Evolutionary conservation across 768 basidiomycete genomes (phyloP).

Genomic region (Psilocybe azurescens): DNA sequence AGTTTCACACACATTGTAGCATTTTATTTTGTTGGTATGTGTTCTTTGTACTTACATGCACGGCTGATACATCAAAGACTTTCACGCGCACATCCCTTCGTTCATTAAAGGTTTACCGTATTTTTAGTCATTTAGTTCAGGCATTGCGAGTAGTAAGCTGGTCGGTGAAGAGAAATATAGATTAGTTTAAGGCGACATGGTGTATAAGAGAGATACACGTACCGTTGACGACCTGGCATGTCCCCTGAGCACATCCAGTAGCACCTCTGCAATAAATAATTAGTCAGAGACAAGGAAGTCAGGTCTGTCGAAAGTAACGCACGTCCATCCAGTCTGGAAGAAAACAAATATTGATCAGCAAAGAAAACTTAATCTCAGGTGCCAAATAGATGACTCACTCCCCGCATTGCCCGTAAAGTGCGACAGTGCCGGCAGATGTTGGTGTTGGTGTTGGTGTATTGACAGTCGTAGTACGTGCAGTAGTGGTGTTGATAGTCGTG

Average conservation of each 20-base stretch:
- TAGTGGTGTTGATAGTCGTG: background rate
- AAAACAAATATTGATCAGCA: background rate
- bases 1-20: too few relatives aligned
- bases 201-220: background rate
- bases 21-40: too few relatives aligned
- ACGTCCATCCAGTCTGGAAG: constrained; percentile 23
- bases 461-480: background rate
- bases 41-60: too few relatives aligned
- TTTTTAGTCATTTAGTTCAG: constrained; percentile 4
- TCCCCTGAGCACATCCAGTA: constrained; percentile 23
- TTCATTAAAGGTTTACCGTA: background rate
- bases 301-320: background rate
- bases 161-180: background rate
- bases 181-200: background rate
- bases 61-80: too few relatives aligned
- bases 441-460: constrained; percentile 5
- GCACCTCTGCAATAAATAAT: constrained; percentile 16
- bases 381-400: constrained; percentile 5
- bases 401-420: constrained; percentile 31
- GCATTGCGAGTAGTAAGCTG: constrained; percentile 29
- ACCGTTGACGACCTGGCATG: constrained; percentile 23
- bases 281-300: background rate
- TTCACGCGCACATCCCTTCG: too few relatives aligned
- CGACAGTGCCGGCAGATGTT: constrained; percentile 13
- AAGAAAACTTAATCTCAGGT: too few relatives aligned